A percentile compares a stretch with the other conserved stretches of the same genome.
These are phyloP conservation scores for Suillus ampliporus DNA, from an alignment of 768 basidiomycete species.

Conservation along the genomic window DNA sequence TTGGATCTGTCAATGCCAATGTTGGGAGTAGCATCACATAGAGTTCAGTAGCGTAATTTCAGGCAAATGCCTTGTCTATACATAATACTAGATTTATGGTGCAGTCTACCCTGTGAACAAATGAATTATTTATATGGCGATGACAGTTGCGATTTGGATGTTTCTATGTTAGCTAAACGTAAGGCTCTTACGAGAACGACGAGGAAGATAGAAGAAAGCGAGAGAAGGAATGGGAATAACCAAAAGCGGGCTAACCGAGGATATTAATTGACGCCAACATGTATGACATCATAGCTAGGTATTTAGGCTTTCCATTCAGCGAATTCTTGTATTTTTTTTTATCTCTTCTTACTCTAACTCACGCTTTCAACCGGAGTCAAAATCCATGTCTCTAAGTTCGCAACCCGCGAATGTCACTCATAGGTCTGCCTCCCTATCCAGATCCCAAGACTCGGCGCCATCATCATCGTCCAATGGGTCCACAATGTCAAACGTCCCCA, in stretches of 20 bases:
- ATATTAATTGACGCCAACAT: neutral
- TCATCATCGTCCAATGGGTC: conserved; percentile 3
- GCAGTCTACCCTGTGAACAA: neutral
- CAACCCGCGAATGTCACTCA: neutral
- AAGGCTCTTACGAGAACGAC: neutral
- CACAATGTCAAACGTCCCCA: neutral
- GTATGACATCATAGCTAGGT: conserved; percentile 13
- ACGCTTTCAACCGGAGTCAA: conserved; percentile 10
- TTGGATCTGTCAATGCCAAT: neutral
- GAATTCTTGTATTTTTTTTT: neutral
- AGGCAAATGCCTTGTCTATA: neutral
- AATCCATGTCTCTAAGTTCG: conserved; percentile 26
- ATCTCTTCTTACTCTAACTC: neutral
- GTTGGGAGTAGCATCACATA: conserved; percentile 20
- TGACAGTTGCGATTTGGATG: neutral
- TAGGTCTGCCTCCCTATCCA: neutral
- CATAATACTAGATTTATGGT: neutral
- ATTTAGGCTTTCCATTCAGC: neutral
- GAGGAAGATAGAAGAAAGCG: neutral
- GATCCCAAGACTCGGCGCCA: neutral
- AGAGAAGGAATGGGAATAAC: neutral
- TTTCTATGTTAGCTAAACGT: too few species aligned
- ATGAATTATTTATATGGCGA: neutral
- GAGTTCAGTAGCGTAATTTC: conserved; percentile 13
- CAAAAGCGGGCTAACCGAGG: neutral